phyloP scores from a whole-genome alignment of 2,329 filamentous ascomycete species.

The Cordyceps farinosa region DNA sequence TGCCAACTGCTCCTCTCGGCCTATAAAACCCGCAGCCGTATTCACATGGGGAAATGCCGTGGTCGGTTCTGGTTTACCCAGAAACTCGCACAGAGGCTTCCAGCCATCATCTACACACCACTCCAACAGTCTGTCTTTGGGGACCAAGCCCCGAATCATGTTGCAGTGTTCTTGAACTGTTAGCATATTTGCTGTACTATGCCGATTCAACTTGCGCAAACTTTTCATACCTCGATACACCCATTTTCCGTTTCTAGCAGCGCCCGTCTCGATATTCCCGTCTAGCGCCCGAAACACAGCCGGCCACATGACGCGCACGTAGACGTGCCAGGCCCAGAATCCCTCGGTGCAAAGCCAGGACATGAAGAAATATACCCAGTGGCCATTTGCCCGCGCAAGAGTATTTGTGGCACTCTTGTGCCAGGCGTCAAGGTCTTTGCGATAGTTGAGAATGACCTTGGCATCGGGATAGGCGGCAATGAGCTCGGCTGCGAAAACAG shows the following conservation, averaged over 20 bases:
- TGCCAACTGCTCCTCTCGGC: too few relatives aligned
- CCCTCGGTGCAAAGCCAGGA: too few relatives aligned
- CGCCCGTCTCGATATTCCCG: too few relatives aligned
- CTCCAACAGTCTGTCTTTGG: constrained; percentile 25
- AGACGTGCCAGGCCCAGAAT: too few relatives aligned
- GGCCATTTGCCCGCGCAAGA: too few relatives aligned
- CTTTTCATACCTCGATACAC: too few relatives aligned
- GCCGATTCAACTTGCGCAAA: too few relatives aligned
- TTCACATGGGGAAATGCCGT: constrained; percentile 19
- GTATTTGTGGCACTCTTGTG: background rate
- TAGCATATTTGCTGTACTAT: constrained; percentile 12
- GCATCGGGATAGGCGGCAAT: constrained; percentile 47
- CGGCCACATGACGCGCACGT: too few relatives aligned
- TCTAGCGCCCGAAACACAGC: too few relatives aligned
- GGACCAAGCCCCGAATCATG: constrained; percentile 31
- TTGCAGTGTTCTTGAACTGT: constrained; percentile 32
- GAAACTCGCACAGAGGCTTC: constrained; percentile 33
- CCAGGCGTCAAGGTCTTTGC: constrained; percentile 41
- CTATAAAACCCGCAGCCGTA: too few relatives aligned
- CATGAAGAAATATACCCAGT: too few relatives aligned
- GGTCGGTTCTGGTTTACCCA: constrained; percentile 29
- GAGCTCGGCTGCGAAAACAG: constrained; percentile 40
- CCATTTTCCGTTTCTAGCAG: too few relatives aligned
- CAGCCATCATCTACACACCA: constrained; percentile 32
- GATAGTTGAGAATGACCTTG: constrained; percentile 42